Base-by-base conservation (phyloP, 2,329 filamentous ascomycete species). In the Colletotrichum acutatum region DNA sequence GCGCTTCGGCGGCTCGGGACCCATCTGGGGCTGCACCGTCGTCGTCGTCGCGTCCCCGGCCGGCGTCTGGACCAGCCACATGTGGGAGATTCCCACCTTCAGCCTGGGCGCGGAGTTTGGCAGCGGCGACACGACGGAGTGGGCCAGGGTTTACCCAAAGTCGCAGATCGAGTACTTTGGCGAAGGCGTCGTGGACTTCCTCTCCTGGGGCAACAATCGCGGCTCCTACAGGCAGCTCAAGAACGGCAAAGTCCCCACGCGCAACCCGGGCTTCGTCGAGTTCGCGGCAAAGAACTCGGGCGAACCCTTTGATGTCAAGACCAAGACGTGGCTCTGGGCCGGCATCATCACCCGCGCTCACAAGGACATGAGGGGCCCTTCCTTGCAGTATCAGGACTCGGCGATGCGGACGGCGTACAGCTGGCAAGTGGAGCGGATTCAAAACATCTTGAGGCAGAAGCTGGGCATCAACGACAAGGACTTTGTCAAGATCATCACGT, bases 41-140 rank as follows among this genome's bases (percentile, higher is more conserved):
- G 30, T 76, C 28, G 16, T 76, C 34, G 62, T 75, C 1, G 65
- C 53, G 2, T 75, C 73, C 11, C 59, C 74, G 16, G 42, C 42
- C 30, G 75, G 65, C 34, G 63, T 75, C 59, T 76, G 57, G 52
- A 64, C 61, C 5, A 60, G 64, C 11, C 75, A 76, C 32, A 24
- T 76, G 14, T 76, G 74, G 75, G 69, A 76, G 46, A 34, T 74
- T 4, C 74, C 75, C 0, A 57, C 42, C 6, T 68, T 70, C 52
- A 53, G 52, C 42, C 19, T 52, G 42, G 49, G 64, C 30, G n/a
- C 56, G 19, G 34, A n/a, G 14, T 26, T 32, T 2, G 57, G 52
- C 4, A 9, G 34, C 37, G 16, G 26, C 54, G 22, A 46, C 8
- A 19, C 46, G 19, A 42, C 37, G 14, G 16, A 42, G 16, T 26